Evolutionary conservation across 2,329 filamentous ascomycete genomes (phyloP), one percentile per base, ranked within the genome.

Genomic region (Akanthomyces dipterigenus): DNA sequence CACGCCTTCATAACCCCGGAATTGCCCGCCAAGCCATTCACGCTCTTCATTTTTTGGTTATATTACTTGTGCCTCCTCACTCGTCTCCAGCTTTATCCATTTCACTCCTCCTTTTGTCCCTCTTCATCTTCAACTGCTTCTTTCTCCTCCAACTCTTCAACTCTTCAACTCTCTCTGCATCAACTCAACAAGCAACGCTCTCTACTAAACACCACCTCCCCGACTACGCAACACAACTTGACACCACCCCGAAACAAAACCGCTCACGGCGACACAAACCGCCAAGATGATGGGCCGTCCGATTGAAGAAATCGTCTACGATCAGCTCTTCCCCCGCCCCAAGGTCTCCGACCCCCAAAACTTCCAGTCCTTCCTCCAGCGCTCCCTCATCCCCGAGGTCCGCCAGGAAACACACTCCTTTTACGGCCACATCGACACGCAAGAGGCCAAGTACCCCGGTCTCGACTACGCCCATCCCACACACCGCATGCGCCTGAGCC

Each of bases 381-480:
- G 87, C 63, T 82, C 85, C 72, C 82, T 93, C 54, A 88, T 93
- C 55, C 83, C 84, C 65, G 89, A 93, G 77, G 89, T 93, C 62
- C 88, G 89, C 62, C 86, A 89, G 70, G 89, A 93, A 73, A 90
- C 90, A 1, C 84, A 88, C 66, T 83, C 86, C 56, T 93, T 90
- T 76, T 93, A 91, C 73, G 89, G 89, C 66, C 87, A 90, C 69
- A 83, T 93, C 65, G 87, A 90, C 70, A 91, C 88, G 28, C 84
- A 88, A 66, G 89, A 93, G 77, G 89, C 89, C 66, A 90, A 90
- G 68, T 93, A 93, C 66, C 89, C 89, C 0, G 89, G 89, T 34
- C 83, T 93, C 61, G 89, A 93, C 78, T 93, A 93, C 77, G 86
- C 82, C 63, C 80, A 90, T 70, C 78, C 76, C 26, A 88, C 87